phyloP scores from a whole-genome alignment of 305 asterid species.

The Fraxinus nigra region DNA sequence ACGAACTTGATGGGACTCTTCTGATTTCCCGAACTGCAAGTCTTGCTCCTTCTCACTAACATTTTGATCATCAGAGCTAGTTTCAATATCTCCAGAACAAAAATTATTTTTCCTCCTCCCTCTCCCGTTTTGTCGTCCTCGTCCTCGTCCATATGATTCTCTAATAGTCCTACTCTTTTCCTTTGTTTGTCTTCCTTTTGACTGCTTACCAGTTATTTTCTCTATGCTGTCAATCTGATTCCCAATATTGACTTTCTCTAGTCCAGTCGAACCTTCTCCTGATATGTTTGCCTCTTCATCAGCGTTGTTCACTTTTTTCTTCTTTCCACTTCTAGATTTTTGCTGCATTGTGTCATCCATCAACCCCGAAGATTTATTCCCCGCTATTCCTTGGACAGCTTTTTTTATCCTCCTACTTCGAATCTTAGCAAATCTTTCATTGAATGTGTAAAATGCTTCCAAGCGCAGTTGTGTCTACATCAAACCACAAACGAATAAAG shows the following conservation, averaged over 20 bases:
- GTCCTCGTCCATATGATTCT: conserved; percentile 29
- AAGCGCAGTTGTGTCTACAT: conserved; percentile 86
- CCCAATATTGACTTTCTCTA: conserved; percentile 29
- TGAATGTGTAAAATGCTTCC: conserved; percentile 96
- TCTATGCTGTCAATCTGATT: conserved; percentile 21
- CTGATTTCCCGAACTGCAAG: conserved; percentile 31
- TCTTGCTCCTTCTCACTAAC: conserved; percentile 39
- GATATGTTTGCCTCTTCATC: conserved; percentile 34
- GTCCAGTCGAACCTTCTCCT: conserved; percentile 27
- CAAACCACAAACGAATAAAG: conserved; percentile 20
- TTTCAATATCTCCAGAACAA: conserved; percentile 27
- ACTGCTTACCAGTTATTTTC: conserved; percentile 35
- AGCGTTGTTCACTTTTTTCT: conserved; percentile 39
- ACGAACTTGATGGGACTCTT: conserved; percentile 51
- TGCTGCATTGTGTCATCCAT: conserved; percentile 41
- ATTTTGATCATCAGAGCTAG: conserved; percentile 36
- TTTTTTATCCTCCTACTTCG: conserved; percentile 87
- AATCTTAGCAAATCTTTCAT: conserved; percentile 92
- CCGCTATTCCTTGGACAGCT: conserved; percentile 77
- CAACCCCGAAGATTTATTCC: conserved; percentile 48
- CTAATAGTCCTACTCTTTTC: conserved; percentile 24
- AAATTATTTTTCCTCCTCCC: conserved; percentile 39
- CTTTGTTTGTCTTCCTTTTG: conserved; percentile 37
- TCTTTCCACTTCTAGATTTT: conserved; percentile 43
- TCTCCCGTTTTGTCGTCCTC: conserved; percentile 31